These are phyloP conservation scores for cucumber (Cucumis sativus) DNA, from an alignment of 306 rosid genomes.

Conservation along the genomic window Cucumber_9930_V3 NC_026659.2:28642501-28643000, in stretches of 20 bases:
- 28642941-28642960: too few species aligned
- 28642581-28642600: neutral
- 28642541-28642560: neutral
- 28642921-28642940: too few species aligned
- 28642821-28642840: neutral
- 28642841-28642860: neutral
- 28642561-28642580: neutral
- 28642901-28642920: too few species aligned
- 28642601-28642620: neutral
- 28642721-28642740: neutral
- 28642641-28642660: neutral
- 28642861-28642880: too few species aligned
- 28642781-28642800: neutral
- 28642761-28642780: neutral
- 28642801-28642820: neutral
- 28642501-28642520: neutral
- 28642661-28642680: neutral
- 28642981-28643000: too few species aligned
- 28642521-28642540: neutral
- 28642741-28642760: neutral
- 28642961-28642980: too few species aligned
- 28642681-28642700: neutral
- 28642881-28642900: too few species aligned
- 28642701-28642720: slow-evolving; percentile 4
- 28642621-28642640: neutral